Evolutionary conservation across 345 rosid genomes (phyloP), one percentile per base, ranked within the genome.

Genomic region (Gossypium bickii): DNA sequence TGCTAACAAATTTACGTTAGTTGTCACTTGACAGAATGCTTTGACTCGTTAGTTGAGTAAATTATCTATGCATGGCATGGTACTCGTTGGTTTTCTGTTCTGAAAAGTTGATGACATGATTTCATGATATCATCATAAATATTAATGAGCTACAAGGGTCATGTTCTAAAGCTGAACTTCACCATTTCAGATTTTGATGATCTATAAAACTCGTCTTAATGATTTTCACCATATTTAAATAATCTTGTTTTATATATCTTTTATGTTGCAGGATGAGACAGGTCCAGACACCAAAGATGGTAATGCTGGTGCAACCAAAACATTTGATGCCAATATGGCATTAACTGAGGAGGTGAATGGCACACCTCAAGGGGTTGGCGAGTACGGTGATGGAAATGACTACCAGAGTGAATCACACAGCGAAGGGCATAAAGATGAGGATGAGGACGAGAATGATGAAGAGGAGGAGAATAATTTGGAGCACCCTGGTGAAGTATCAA

Each of bases 341-440:
- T 63, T 85, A 82, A 93, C 96, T 65, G 97, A 93, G 82, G 98
- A 91, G 84, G 92, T 89, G 62, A 90, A 87, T 80, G 90, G 83
- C 74, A 89, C 93, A 64, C 88, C 88, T 0, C 83, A 82, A 74
- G 76, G 76, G 67, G 81, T 67, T 38, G 78, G 74, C 18, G 80
- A 85, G 57, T 75, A 74, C 27, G 85, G 49, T 12, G 75, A 73
- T 67, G 77, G 78, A 13, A 82, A 75, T n/a, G 82, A 77, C 41
- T 72, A 67, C 73, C 47, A 55, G 66, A 74, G 80, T 51, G 82
- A 74, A 80, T 78, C 88, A 4, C 75, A 0, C 16, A 59, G 75
- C 53, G 84, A 55, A 62, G 78, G 65, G 45, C 63, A 68, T 22
- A 82, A 83, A 0, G 84, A 69, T 7, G 84, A 53, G 12, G 86